Conservation (phyloP, 2,329 filamentous ascomycete genomes). For the Orbilia quercus region DNA sequence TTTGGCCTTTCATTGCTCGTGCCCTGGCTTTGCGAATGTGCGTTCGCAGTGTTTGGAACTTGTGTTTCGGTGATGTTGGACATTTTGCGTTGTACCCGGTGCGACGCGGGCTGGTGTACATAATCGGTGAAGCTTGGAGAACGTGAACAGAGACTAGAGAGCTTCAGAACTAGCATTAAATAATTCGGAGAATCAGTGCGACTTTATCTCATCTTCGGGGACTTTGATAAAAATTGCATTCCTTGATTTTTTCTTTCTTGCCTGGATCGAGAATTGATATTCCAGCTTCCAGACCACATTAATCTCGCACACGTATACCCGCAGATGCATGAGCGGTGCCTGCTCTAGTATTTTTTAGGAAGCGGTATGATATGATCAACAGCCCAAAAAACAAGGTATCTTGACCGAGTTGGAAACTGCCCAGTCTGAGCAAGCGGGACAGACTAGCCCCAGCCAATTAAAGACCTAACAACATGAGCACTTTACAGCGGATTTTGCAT, state of each 20-base stretch:
- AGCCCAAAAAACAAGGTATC: background rate
- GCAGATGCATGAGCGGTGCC: background rate
- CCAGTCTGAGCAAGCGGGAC: too few species aligned
- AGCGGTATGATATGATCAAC: constrained; percentile 18
- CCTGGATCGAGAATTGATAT: too few species aligned
- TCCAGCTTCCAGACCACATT: background rate
- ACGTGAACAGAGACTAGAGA: too few species aligned
- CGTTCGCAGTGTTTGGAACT: background rate
- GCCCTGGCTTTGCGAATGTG: background rate
- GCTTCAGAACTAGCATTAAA: background rate
- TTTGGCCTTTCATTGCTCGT: background rate
- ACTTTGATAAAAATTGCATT: background rate
- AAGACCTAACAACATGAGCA: too few species aligned
- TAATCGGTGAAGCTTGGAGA: too few species aligned
- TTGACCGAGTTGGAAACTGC: background rate
- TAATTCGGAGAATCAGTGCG: constrained; percentile 8
- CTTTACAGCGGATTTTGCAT: too few species aligned
- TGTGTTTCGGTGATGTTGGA: too few species aligned
- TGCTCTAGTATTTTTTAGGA: background rate
- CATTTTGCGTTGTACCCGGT: too few species aligned
- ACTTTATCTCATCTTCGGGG: background rate
- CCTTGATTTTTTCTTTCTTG: background rate
- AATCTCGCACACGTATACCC: background rate
- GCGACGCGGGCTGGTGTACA: too few species aligned
- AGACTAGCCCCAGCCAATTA: too few species aligned